These are phyloP conservation scores for Rhizophora mangle DNA, from an alignment of 345 rosid species.

Conservation along the genomic window DNA sequence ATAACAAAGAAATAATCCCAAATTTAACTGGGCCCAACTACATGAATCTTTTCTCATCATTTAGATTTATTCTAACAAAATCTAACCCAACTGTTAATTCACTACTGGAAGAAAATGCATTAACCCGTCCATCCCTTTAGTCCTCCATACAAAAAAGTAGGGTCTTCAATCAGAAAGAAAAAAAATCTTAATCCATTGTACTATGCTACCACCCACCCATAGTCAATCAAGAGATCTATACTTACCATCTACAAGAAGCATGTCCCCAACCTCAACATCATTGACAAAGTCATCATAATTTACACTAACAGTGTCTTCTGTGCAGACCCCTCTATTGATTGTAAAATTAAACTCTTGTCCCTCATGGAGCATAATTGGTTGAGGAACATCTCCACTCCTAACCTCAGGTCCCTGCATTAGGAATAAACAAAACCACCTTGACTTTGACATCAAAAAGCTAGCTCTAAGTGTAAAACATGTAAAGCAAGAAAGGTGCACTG, in stretches of 20 bases:
- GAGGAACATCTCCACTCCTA: conserved; percentile 94
- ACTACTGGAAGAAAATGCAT: too few relatives aligned
- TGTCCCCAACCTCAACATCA: conserved; percentile 87
- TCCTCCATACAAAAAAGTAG: too few relatives aligned
- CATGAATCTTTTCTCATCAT: too few relatives aligned
- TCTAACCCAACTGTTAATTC: too few relatives aligned
- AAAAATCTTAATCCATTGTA: neutral
- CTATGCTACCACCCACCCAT: neutral
- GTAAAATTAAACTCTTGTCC: conserved; percentile 94
- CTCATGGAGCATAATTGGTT: conserved; percentile 65
- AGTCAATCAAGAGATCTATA: conserved; percentile 5
- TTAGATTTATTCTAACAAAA: too few relatives aligned
- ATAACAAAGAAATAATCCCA: too few relatives aligned
- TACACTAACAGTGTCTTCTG: conserved; percentile 78
- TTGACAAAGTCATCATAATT: conserved; percentile 88
- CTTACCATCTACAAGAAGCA: conserved; percentile 85
- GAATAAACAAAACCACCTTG: conserved; percentile 7
- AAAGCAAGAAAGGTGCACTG: conserved; percentile 1
- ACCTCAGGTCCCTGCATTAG: conserved; percentile 89
- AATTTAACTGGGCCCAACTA: too few relatives aligned
- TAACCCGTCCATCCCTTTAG: too few relatives aligned
- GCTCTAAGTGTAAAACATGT: neutral
- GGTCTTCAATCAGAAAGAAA: neutral
- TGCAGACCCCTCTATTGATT: conserved; percentile 71
- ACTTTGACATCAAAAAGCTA: neutral